Evolutionary conservation across 306 rosid genomes (phyloP), one percentile per base, ranked within the genome.

Genomic region (Cucurbita maxima): DNA sequence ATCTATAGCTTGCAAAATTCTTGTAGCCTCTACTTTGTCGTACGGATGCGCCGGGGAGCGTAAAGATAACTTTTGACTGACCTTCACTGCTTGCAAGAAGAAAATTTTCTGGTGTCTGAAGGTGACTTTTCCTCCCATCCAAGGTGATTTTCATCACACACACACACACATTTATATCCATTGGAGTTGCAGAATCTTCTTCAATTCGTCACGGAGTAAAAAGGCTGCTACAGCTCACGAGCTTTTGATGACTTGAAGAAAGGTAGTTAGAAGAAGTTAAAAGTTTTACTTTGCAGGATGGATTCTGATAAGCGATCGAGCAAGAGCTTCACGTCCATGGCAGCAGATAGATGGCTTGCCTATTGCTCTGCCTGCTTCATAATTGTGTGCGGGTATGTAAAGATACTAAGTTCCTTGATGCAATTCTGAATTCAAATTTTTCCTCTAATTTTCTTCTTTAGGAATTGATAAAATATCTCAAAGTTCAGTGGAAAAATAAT

Each of bases 21-120:
- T 71, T 72, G 69, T 45, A 37, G 63, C 79, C 51, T 64, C 83
- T 73, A 64, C 73, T 63, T 77, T 74, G 59, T 66, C 75, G 56
- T 40, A 25, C 19, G 22, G 30, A 40, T 74, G 59, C 68, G 37
- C 45, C 67, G 67, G 56, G 76, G 38, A 55, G 75, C 77, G 11
- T 52, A 7, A 62, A 38, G 38, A 4, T 50, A 18, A 55, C 53
- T 76, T 72, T 40, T 45, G 57, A 76, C 43, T 45, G 64, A 53
- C 50, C 56, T 78, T 76, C 53, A 44, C 70, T 73, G 52, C 72
- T 71, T 78, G 48, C 56, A 86, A 56, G 64, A 58, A 64, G 52
- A 58, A 63, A 70, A 40, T 54, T 52, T 45, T 60, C 70, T 38
- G 51, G n/a, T 64, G 62, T 48, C 43, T 55, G 67, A 69, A 75